These are phyloP conservation scores for Rhodotorula sp. DNA, from an alignment of 1,284 basidiomycete species.

Conservation along the genomic window DNA sequence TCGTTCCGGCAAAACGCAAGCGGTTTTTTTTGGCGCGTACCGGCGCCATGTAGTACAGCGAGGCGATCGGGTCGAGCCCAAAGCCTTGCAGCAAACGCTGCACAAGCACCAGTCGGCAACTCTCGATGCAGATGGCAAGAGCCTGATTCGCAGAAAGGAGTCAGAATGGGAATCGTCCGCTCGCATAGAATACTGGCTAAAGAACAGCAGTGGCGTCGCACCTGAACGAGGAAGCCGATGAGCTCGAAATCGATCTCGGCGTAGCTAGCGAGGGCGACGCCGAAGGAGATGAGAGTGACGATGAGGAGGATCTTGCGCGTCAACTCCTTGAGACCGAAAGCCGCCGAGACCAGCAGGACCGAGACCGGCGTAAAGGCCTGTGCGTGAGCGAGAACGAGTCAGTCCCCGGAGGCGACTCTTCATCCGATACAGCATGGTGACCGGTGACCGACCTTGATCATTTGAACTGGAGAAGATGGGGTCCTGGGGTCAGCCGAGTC, in stretches of 20 bases:
- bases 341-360: constrained; percentile 91
- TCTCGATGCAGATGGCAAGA: constrained; percentile 65
- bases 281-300: constrained; percentile 29
- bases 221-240: constrained; percentile 69
- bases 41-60: constrained; percentile 72
- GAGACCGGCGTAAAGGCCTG: constrained; percentile 96
- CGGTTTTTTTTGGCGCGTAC: constrained; percentile 22
- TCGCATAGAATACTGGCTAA: background rate
- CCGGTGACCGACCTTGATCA: constrained; percentile 71
- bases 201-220: constrained; percentile 25
- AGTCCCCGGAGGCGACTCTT: background rate
- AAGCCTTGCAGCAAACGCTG: constrained; percentile 91
- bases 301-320: constrained; percentile 47
- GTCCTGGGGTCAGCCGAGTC: no score
- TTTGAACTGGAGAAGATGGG: constrained; percentile 60
- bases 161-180: constrained; percentile 64
- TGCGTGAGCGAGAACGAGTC: background rate
- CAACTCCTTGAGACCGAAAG: constrained; percentile 83
- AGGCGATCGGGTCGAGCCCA: constrained; percentile 61
- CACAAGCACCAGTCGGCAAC: constrained; percentile 91
- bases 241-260: constrained; percentile 85
- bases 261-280: constrained; percentile 53
- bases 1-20: background rate
- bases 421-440: no score
- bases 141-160: background rate